A percentile compares a stretch with the other conserved stretches of the same genome.
phyloP scores from a whole-genome alignment of 2,329 filamentous ascomycete species.

The Plectosphaerella plurivora region DNA sequence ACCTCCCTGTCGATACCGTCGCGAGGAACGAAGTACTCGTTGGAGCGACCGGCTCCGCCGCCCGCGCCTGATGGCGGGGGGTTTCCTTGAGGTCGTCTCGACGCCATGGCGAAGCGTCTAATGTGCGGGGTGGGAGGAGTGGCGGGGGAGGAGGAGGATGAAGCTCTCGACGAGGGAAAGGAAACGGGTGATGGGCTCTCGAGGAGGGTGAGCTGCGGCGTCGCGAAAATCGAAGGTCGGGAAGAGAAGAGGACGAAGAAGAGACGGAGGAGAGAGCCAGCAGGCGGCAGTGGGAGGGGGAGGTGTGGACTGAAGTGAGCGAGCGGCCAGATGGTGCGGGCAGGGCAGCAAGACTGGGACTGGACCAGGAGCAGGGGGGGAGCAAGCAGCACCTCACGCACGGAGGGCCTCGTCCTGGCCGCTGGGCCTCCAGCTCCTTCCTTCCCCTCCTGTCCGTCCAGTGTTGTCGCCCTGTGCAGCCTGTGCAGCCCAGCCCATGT shows the following conservation, averaged over 20 bases:
- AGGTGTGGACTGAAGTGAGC: slow-evolving; percentile 20
- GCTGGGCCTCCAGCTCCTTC: not conserved
- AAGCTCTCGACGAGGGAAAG: slow-evolving; percentile 1
- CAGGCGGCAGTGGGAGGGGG: slow-evolving; percentile 18
- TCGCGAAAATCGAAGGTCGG: slow-evolving; percentile 8
- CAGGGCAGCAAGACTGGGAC: slow-evolving; percentile 19
- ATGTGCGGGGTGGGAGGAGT: not conserved
- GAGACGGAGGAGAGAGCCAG: slow-evolving; percentile 14
- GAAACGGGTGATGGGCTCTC: not conserved
- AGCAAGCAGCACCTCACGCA: too few relatives aligned
- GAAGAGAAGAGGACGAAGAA: slow-evolving; percentile 11
- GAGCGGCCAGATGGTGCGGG: slow-evolving; percentile 18
- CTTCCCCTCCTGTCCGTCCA: not conserved
- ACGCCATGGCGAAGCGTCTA: slow-evolving; percentile 21
- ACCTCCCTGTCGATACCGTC: slow-evolving; percentile 81
- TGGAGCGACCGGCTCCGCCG: slow-evolving; percentile 49
- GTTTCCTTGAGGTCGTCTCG: slow-evolving; percentile 35
- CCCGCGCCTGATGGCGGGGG: slow-evolving; percentile 21
- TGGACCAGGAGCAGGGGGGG: slow-evolving; percentile 11
- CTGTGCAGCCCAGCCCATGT: not conserved
- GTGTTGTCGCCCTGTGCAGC: not conserved
- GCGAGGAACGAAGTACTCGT: slow-evolving; percentile 76
- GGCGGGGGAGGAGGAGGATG: slow-evolving; percentile 8
- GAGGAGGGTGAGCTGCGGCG: not conserved
- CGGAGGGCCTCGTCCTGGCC: slow-evolving; percentile 12